phyloP scores from a whole-genome alignment of 2,329 filamentous ascomycete genomes.

The Apiospora phragmitis region DNA sequence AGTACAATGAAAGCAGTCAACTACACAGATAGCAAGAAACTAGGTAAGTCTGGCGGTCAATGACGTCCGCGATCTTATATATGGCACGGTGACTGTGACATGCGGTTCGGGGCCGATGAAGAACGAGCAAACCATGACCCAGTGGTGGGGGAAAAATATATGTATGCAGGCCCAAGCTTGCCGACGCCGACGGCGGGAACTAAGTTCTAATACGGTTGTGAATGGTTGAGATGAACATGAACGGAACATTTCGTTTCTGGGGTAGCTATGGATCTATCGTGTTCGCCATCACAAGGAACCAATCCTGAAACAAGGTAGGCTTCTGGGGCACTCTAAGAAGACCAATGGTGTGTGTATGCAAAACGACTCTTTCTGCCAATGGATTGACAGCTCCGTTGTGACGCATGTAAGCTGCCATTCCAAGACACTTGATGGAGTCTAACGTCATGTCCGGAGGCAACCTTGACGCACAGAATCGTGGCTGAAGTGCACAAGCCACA shows the following conservation, averaged over 20 bases:
- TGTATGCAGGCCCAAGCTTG: not conserved
- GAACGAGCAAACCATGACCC: not conserved
- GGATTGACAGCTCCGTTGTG: not conserved
- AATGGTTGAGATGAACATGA: not conserved
- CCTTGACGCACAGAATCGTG: not conserved
- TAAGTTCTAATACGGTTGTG: no score
- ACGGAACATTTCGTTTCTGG: not conserved
- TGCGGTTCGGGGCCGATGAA: not conserved
- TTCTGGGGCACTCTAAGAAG: not conserved
- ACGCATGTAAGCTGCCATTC: not conserved
- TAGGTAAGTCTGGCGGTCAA: not conserved
- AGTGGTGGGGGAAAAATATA: not conserved
- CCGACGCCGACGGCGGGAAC: not conserved
- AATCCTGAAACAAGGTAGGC: not conserved
- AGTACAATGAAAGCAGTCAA: not conserved
- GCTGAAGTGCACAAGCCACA: not conserved
- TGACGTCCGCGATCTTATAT: not conserved
- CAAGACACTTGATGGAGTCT: not conserved
- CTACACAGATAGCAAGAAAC: not conserved
- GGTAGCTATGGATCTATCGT: no score
- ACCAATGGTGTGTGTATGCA: no score
- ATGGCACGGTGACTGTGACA: not conserved
- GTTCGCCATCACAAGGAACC: not conserved
- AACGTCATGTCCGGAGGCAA: not conserved
- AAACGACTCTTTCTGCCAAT: not conserved